phyloP scores from a whole-genome alignment of 1,139 yeast species.

The Protomyces gravidus region DNA sequence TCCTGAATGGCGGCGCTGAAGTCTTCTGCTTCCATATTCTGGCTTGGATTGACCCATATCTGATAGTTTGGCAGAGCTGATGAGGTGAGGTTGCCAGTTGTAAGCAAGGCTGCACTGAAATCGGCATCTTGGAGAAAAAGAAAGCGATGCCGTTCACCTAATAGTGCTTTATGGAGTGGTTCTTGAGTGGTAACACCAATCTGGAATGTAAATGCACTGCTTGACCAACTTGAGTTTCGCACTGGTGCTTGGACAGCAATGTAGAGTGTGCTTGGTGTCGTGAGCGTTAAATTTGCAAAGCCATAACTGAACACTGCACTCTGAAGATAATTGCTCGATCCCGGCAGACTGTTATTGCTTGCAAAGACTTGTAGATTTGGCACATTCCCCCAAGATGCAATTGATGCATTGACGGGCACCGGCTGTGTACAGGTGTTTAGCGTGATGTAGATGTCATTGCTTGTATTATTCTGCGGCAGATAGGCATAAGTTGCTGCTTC shows the following conservation, averaged over 20 bases:
- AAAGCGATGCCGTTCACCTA: slow-evolving; percentile 19
- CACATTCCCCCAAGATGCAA: not conserved
- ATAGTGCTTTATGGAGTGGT: slow-evolving; percentile 18
- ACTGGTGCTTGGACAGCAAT: slow-evolving; percentile 13
- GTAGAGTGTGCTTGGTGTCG: not conserved
- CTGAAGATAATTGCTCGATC: slow-evolving; percentile 4
- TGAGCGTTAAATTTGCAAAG: slow-evolving; percentile 19
- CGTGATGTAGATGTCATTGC: slow-evolving; percentile 5
- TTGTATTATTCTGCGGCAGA: slow-evolving; percentile 4
- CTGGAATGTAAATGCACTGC: slow-evolving; percentile 9
- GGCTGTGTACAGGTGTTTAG: slow-evolving; percentile 26
- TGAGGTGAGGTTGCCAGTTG: slow-evolving; percentile 28
- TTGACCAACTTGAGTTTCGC: slow-evolving; percentile 10
- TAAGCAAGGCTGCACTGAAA: slow-evolving; percentile 28
- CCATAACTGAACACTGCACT: slow-evolving; percentile 4
- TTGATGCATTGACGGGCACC: slow-evolving; percentile 4
- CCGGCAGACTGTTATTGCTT: slow-evolving; percentile 12
- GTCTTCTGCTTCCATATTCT: not conserved
- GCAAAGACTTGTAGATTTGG: slow-evolving; percentile 5
- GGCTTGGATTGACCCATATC: slow-evolving; percentile 27
- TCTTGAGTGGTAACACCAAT: slow-evolving; percentile 10
- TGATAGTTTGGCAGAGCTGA: slow-evolving; percentile 24
- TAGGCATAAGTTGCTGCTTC: slow-evolving; percentile 8
- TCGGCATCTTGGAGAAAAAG: slow-evolving; percentile 30
- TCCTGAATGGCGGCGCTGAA: slow-evolving; percentile 10